Percentiles rank a stretch among this genome's conserved stretches.
phyloP scores from a whole-genome alignment of 2,329 filamentous ascomycete species.

The Penicillium sp. region DNA sequence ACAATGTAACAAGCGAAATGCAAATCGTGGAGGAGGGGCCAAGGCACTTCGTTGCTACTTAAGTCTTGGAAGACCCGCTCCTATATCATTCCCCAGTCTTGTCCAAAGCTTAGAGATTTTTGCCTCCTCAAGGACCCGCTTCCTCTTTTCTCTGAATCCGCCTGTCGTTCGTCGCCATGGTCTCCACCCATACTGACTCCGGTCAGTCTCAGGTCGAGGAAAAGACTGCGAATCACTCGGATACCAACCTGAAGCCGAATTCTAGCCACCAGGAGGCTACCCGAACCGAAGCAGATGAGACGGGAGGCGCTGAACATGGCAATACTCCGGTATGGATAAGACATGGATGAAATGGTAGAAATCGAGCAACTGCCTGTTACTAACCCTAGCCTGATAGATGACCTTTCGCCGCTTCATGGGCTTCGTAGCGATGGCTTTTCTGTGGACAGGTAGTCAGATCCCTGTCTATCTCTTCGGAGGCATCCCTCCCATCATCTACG shows the following conservation, averaged over 20 bases:
- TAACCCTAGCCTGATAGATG: slow-evolving; percentile 46
- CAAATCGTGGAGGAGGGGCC: slow-evolving; percentile 1
- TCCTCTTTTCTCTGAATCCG: background rate
- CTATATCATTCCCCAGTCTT: slow-evolving; percentile 18
- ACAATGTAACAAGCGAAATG: slow-evolving; percentile 16
- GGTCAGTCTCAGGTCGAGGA: slow-evolving; percentile 32
- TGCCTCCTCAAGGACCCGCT: slow-evolving; percentile 1
- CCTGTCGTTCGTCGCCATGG: slow-evolving; percentile 8
- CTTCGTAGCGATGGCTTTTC: slow-evolving; percentile 62
- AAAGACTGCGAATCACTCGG: slow-evolving; percentile 33
- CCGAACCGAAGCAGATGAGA: slow-evolving; percentile 54
- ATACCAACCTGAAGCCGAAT: slow-evolving; percentile 35
- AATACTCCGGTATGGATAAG: slow-evolving; percentile 47
- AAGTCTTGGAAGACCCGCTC: slow-evolving; percentile 3
- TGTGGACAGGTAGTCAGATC: slow-evolving; percentile 66
- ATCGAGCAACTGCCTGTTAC: slow-evolving; percentile 8
- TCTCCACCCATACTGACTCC: slow-evolving; percentile 18
- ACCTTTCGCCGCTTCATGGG: slow-evolving; percentile 58
- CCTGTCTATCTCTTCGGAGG: slow-evolving; percentile 60
- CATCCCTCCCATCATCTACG: slow-evolving; percentile 61
- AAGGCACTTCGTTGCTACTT: background rate
- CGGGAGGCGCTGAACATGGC: slow-evolving; percentile 37
- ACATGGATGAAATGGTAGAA: background rate
- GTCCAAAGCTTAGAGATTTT: slow-evolving; percentile 12
- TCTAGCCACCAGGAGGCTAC: slow-evolving; percentile 54